A percentile compares a stretch with the other conserved stretches of the same genome.
Evolutionary conservation across 116 monocot genomes (phyloP).

Genomic region (Phalaenopsis hybrid): DNA sequence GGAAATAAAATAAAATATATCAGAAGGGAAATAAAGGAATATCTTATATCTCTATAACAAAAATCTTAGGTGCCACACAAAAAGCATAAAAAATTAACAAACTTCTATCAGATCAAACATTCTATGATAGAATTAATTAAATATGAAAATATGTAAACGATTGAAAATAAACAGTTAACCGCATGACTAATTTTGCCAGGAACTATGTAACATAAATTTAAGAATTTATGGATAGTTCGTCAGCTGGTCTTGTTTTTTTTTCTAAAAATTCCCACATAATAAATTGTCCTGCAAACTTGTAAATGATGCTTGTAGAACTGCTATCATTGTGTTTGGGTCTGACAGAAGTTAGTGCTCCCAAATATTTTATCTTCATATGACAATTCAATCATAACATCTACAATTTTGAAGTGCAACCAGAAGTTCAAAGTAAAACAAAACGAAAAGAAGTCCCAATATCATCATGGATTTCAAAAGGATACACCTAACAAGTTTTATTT

Average conservation of each 20-base stretch:
- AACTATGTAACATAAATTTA: not conserved
- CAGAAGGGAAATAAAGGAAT: not conserved
- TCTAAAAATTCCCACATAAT: not conserved
- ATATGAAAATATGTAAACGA: not conserved
- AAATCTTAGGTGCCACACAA: not conserved
- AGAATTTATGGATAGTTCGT: not conserved
- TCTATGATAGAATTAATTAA: conserved; percentile 5
- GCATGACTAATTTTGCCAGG: not conserved
- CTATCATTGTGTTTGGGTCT: not conserved
- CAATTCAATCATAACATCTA: not conserved
- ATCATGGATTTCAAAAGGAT: not conserved
- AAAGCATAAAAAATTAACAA: not conserved
- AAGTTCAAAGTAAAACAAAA: not conserved
- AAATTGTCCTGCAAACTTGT: not conserved
- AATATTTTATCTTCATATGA: not conserved
- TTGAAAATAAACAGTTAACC: not conserved
- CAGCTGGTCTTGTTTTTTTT: not conserved
- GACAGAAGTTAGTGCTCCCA: not conserved
- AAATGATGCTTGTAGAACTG: not conserved
- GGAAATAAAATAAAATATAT: conserved; percentile 17
- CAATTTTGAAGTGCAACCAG: not conserved
- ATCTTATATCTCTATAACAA: not conserved
- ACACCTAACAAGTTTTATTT: not conserved
- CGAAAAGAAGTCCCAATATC: not conserved
- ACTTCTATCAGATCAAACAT: not conserved